phyloP scores from a whole-genome alignment of 768 basidiomycete genomes.

The Nevesoporus exiguus region DNA sequence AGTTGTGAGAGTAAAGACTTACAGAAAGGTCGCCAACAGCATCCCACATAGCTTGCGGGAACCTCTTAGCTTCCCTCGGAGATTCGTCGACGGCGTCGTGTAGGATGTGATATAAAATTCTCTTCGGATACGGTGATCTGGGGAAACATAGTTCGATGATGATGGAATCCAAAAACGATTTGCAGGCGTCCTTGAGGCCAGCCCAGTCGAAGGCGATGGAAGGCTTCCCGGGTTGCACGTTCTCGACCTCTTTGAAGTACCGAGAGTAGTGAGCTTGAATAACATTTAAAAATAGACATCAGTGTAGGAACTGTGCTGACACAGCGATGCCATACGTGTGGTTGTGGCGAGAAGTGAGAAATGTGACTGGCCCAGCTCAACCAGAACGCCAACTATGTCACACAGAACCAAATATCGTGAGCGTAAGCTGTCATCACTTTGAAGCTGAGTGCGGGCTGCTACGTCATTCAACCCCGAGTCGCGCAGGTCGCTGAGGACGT shows the following conservation, averaged over 20 bases:
- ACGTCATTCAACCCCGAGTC: slow-evolving; percentile 52
- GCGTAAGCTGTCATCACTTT: slow-evolving; percentile 47
- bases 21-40: slow-evolving; percentile 81
- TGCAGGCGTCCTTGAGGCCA: slow-evolving; percentile 57
- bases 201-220: slow-evolving; percentile 66
- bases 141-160: slow-evolving; percentile 82
- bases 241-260: slow-evolving; percentile 56
- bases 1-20: slow-evolving; percentile 45
- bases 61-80: slow-evolving; percentile 68
- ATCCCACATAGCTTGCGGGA: slow-evolving; percentile 78
- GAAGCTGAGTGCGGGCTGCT: slow-evolving; percentile 51
- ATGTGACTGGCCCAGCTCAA: slow-evolving; percentile 57
- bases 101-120: slow-evolving; percentile 62
- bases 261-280: slow-evolving; percentile 62
- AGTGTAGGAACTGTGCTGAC: slow-evolving; percentile 1
- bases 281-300: slow-evolving; percentile 3
- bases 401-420: slow-evolving; percentile 60
- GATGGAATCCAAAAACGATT: slow-evolving; percentile 80
- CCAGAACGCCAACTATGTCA: slow-evolving; percentile 58
- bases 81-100: slow-evolving; percentile 71
- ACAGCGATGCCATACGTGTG: slow-evolving; percentile 65
- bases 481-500: slow-evolving; percentile 54
- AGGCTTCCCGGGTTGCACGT: slow-evolving; percentile 39
- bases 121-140: slow-evolving; percentile 59
- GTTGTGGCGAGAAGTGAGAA: slow-evolving; percentile 70